phyloP scores from a whole-genome alignment of 2,329 filamentous ascomycete species.

The Trichoderma koningii region DNA sequence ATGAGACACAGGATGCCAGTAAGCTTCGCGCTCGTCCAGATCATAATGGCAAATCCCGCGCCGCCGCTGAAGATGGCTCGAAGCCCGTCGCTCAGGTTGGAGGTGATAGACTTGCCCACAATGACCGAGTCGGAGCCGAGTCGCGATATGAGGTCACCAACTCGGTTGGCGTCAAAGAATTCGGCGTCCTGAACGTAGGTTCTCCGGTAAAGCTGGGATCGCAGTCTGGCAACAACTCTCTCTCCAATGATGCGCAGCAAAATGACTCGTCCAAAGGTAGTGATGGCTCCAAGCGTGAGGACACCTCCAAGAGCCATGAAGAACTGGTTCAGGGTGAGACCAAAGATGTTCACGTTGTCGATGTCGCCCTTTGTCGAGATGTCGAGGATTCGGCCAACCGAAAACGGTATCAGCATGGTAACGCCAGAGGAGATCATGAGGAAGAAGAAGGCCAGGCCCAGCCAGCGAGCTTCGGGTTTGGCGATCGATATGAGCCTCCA shows the following conservation, averaged over 20 bases:
- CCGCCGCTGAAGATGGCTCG: slow-evolving; percentile 85
- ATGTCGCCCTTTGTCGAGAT: slow-evolving; percentile 74
- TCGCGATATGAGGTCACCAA: slow-evolving; percentile 93
- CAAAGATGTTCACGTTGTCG: slow-evolving; percentile 74
- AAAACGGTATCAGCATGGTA: slow-evolving; percentile 95
- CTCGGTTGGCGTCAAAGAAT: slow-evolving; percentile 97
- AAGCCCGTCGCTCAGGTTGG: slow-evolving; percentile 95
- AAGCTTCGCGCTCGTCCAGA: slow-evolving; percentile 89
- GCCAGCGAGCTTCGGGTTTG: slow-evolving; percentile 75
- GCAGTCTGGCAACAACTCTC: slow-evolving; percentile 84
- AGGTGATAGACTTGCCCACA: slow-evolving; percentile 97
- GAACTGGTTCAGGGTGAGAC: slow-evolving; percentile 82
- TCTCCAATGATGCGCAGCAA: slow-evolving; percentile 93
- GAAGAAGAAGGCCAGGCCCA: slow-evolving; percentile 78
- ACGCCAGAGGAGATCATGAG: slow-evolving; percentile 87
- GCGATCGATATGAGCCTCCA: slow-evolving; percentile 89
- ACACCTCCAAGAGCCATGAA: slow-evolving; percentile 77
- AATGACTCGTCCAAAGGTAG: slow-evolving; percentile 93
- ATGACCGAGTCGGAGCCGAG: slow-evolving; percentile 96
- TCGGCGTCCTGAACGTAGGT: slow-evolving; percentile 98
- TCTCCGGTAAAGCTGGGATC: slow-evolving; percentile 84
- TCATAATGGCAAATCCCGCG: slow-evolving; percentile 89
- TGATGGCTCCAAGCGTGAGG: slow-evolving; percentile 78
- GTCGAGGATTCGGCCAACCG: slow-evolving; percentile 93
- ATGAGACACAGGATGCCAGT: slow-evolving; percentile 84